Base-by-base conservation (phyloP, 768 basidiomycete genomes). In the Lentinula lateritia region DNA sequence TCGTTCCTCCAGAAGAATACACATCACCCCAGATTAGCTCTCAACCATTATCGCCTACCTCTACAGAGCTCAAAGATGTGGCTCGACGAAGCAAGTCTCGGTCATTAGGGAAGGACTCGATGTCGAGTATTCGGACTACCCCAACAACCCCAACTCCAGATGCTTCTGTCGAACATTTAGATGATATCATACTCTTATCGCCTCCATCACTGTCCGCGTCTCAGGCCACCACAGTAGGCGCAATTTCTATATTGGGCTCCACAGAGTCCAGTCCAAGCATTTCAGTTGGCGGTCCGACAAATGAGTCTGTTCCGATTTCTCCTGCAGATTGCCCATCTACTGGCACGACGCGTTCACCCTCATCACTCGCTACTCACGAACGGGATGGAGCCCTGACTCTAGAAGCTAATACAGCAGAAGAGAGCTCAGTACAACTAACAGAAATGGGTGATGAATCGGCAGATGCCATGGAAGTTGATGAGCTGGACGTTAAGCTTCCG, bases 171-270 rank as follows among this genome's bases (percentile, higher is more conserved):
- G 63, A 57, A 12, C 62, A 62, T 50, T 60, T 42, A 9, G 65
- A 65, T 57, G 78, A 80, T 63, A 66, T 79, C 48, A 70, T 80
- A 38, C 72, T 72, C 28, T 28, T 28, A 28, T 28, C 28, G 28
- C 28, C 28, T 28, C 28, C 28, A 28, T 28, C 3, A 28, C 28
- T 28, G 28, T 28, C 28, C 28, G 28, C 28, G 28, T 28, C 28
- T 28, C 28, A 28, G 28, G 28, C 28, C 3, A 28, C 28, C 3
- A 28, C 28, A 28, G 28, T 28, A 3, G 28, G 28, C 28, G 28
- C 28, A 28, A 28, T 28, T 28, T 28, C 43, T 2, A 50, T 59
- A 5, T 58, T 28, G 20, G 43, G 34, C 28, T 46, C 56, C 15
- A 38, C 15, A 13, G 58, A 59, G 6, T 50, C 28, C 5, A 10